A percentile compares a stretch with the other conserved stretches of the same genome.
These are phyloP conservation scores for Onygenales sp. DNA, from an alignment of 2,329 filamentous ascomycete species.

Conservation along the genomic window DNA sequence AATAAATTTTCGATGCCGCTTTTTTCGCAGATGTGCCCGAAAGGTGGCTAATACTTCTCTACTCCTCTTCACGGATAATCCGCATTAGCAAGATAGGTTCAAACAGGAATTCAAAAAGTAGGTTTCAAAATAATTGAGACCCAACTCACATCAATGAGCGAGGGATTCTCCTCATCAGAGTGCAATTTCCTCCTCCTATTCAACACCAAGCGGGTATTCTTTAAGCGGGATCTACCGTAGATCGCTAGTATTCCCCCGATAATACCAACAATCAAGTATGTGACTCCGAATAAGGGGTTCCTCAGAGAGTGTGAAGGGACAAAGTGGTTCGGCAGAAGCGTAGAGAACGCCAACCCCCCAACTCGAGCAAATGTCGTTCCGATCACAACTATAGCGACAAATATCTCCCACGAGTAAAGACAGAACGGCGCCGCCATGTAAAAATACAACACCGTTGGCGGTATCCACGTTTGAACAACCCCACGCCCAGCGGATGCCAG, in stretches of 20 bases:
- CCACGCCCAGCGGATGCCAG: not conserved
- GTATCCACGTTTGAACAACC: not conserved
- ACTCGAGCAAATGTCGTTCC: not conserved
- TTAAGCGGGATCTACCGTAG: not conserved
- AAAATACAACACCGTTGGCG: constrained; percentile 1
- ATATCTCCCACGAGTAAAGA: not conserved
- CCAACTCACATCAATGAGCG: not conserved
- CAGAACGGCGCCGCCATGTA: not conserved
- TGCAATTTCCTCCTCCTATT: not conserved
- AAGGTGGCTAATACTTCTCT: not conserved
- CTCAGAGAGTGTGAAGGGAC: not conserved
- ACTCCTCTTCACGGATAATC: not conserved
- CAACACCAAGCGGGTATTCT: not conserved
- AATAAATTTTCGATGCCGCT: not conserved
- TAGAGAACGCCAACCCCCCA: not conserved
- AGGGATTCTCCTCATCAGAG: not conserved
- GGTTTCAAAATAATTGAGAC: not conserved
- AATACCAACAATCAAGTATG: not conserved
- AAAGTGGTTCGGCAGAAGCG: not conserved
- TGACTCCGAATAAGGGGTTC: constrained; percentile 1
- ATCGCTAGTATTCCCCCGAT: not conserved
- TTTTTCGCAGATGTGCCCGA: not conserved
- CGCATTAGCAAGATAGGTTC: not conserved
- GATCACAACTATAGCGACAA: not conserved
- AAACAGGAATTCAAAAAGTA: not conserved